Conservation (phyloP, 2,329 filamentous ascomycete genomes). For the Apiospora marii region DNA sequence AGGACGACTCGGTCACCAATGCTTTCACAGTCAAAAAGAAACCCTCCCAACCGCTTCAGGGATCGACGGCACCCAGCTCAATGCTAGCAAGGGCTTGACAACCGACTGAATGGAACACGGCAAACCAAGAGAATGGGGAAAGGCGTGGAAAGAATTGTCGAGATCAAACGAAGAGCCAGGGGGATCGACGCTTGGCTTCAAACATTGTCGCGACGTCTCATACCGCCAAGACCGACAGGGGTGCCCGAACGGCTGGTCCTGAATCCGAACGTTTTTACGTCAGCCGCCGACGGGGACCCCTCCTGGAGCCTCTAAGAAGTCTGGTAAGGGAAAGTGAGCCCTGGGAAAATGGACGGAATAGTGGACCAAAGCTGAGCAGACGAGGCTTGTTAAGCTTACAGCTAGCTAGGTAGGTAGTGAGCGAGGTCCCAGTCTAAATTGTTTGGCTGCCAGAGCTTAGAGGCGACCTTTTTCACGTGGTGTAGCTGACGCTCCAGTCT, state of each 20-base stretch:
- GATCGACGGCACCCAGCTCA: not conserved
- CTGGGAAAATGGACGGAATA: not conserved
- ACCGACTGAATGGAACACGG: conserved; percentile 18
- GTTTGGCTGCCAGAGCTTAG: not conserved
- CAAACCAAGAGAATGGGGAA: conserved; percentile 1
- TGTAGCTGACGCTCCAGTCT: conserved; percentile 1
- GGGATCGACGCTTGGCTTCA: conserved; percentile 23
- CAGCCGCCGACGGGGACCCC: not conserved
- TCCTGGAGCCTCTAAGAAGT: not conserved
- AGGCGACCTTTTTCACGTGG: not conserved
- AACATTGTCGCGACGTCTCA: conserved; percentile 24
- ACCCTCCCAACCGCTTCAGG: not conserved
- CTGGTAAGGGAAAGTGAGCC: not conserved
- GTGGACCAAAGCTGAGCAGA: conserved; percentile 2
- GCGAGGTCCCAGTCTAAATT: not conserved
- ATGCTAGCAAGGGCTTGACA: conserved; percentile 5
- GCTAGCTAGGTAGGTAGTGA: not conserved
- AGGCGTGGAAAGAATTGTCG: conserved; percentile 20
- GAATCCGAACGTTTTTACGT: conserved; percentile 7
- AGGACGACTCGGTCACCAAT: not conserved
- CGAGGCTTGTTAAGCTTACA: conserved; percentile 13
- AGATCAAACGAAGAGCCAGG: conserved; percentile 17
- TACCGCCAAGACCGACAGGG: conserved; percentile 11
- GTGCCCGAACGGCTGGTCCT: conserved; percentile 9
- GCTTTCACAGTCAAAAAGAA: not conserved